phyloP scores from a whole-genome alignment of 192 early-diverging fungal genomes.

The Mortierella hygrophila region DNA sequence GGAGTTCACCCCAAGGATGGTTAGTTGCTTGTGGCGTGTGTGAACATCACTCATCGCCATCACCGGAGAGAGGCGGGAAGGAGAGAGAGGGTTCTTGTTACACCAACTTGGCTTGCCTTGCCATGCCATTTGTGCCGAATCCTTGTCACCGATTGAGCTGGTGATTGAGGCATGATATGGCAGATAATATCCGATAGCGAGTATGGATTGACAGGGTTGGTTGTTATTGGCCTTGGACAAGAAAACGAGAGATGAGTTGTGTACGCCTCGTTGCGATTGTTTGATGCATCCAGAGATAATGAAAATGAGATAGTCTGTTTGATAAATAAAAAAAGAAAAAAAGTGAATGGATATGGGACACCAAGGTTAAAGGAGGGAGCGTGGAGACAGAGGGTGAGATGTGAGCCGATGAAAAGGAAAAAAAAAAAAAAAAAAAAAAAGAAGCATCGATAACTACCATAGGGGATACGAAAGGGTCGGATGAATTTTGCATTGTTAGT shows the following conservation, averaged over 20 bases:
- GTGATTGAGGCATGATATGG: neutral
- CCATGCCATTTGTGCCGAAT: neutral
- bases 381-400: neutral
- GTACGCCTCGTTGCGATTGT: neutral
- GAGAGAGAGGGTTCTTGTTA: neutral
- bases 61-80: slow-evolving; percentile 1
- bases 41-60: neutral
- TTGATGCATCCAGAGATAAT: neutral
- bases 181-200: neutral
- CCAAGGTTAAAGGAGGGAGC: too few relatives aligned
- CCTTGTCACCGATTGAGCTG: neutral
- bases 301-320: neutral
- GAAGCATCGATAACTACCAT: slow-evolving; percentile 7
- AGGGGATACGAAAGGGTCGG: neutral
- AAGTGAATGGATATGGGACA: neutral
- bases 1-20: neutral
- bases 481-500: too few relatives aligned
- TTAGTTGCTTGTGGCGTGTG: neutral
- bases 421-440: neutral
- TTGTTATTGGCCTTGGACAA: too few relatives aligned
- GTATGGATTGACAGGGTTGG: neutral
- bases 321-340: too few relatives aligned
- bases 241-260: neutral
- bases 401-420: neutral
- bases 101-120: neutral